Evolutionary conservation across 2,329 filamentous ascomycete genomes (phyloP), one percentile per base, ranked within the genome.

Genomic region (Tolypocladium cylindrosporum): DNA sequence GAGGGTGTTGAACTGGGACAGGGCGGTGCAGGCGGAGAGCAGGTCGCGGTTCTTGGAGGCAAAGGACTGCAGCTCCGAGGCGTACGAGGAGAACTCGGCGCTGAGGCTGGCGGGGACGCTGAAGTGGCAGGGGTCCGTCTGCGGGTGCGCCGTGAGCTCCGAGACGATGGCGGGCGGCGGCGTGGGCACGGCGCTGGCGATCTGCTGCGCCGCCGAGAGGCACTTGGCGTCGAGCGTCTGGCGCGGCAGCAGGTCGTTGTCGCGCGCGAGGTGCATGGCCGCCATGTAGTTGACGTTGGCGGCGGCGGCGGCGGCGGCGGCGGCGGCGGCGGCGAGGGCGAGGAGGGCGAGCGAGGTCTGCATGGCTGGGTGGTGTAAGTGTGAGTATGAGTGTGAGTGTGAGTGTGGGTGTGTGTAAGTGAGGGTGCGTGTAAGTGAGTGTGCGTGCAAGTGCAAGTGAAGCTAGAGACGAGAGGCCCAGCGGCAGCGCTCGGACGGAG

Each of bases 101-200:
- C 61, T 66, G 41, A 74, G 66, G 63, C 63, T 66, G 27, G 60
- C 43, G n/a, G 73, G 69, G 8, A 66, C 58, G 57, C 58, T 66
- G 65, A 69, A 67, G 61, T 58, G 24, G 70, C 72, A 74, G 4
- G 65, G 61, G 66, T 73, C 66, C 55, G 67, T 66, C 56, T 64
- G 62, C 7, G 66, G 61, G 61, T 69, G 56, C 10, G 60, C 57
- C 11, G 53, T 52, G 36, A 64, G 40, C 61, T 68, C 67, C 41
- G 64, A 61, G 58, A 65, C 39, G 62, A 74, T 63, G 39, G 60
- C 60, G 2, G 70, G 61, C 6, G 68, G 63, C 21, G 71, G 70
- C 4, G 70, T 70, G 14, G 71, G 71, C 16, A 71, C 40, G 10
- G 61, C 58, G 48, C 57, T 48, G 62, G 65, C 61, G 61, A 69